Base-by-base conservation (phyloP, 257 asterid genomes). In the Penstemon barbatus region DNA sequence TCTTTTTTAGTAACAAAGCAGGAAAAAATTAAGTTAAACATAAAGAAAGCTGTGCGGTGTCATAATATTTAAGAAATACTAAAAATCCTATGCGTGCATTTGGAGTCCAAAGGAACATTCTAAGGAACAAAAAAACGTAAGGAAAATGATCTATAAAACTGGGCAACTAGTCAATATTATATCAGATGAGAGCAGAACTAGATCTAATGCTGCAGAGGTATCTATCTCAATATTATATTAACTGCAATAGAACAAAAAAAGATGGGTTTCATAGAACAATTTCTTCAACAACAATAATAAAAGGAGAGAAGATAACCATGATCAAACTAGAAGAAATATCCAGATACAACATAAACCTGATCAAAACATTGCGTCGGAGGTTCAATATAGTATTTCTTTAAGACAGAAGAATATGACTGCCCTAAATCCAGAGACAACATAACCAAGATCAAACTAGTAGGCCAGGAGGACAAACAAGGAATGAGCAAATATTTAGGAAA, bases 1-100 rank as follows among this genome's bases (percentile, higher is more conserved):
- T 70, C 76, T 25, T 73, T 11, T 57, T 74, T 40, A 80, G 69
- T 37, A 58, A 49, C 44, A 3, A 39, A 44, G 57, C 53, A 39
- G 71, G 48, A 58, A 64, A 64, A 51, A 18, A 19, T 5, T 50
- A 42, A 42, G 33, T 25, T 2, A 58, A 43, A 48, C 3, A 18
- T 2, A 61, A 12, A 57, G 43, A 25, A 25, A 25, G 33, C 33
- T 1, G 33, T 25, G 33, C 33, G 33, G 33, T 25, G 2, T 25
- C 33, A 25, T 25, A 25, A 25, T 25, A 25, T 25, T 25, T 25
- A 25, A 25, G 33, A 25, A 25, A 25, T 2, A 25, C 2, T 1
- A 25, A 1, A 25, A 25, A 25, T 25, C 33, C 33, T 1, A 25
- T 25, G 33, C 33, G 2, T 25, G 33, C 33, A 25, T 25, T 25